These are phyloP conservation scores for Inga oerstediana DNA, from an alignment of 306 rosid genomes.

Conservation along the genomic window DNA sequence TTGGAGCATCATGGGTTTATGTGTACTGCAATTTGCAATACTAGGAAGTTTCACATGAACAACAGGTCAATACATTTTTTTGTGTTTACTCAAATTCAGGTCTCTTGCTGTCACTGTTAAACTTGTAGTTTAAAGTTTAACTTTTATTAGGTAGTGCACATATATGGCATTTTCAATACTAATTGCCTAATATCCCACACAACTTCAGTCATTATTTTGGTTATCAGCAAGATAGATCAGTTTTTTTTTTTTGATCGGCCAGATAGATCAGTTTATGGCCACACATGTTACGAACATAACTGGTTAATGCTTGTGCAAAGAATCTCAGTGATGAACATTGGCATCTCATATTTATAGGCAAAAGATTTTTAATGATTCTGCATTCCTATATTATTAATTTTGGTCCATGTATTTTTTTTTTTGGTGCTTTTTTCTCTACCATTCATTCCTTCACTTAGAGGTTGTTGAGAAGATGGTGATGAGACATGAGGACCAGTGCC, in stretches of 20 bases:
- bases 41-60: background rate
- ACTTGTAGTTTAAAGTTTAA: background rate
- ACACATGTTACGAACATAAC: background rate
- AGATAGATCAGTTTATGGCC: constrained; percentile 3
- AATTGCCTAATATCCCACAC: background rate
- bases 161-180: background rate
- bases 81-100: background rate
- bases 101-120: background rate
- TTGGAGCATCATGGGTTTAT: background rate
- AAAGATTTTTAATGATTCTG: background rate
- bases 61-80: background rate
- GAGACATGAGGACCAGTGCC: background rate
- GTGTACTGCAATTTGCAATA: background rate
- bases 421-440: background rate
- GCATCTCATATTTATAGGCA: background rate
- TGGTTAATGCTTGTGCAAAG: background rate
- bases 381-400: background rate
- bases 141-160: background rate
- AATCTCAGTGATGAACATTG: background rate
- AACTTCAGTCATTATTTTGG: background rate
- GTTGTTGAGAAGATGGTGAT: background rate
- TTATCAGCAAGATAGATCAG: background rate
- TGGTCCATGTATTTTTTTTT: background rate
- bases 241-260: too few relatives aligned
- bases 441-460: background rate